phyloP scores from a whole-genome alignment of 768 basidiomycete species.

The Termitomyces sp. region DNA sequence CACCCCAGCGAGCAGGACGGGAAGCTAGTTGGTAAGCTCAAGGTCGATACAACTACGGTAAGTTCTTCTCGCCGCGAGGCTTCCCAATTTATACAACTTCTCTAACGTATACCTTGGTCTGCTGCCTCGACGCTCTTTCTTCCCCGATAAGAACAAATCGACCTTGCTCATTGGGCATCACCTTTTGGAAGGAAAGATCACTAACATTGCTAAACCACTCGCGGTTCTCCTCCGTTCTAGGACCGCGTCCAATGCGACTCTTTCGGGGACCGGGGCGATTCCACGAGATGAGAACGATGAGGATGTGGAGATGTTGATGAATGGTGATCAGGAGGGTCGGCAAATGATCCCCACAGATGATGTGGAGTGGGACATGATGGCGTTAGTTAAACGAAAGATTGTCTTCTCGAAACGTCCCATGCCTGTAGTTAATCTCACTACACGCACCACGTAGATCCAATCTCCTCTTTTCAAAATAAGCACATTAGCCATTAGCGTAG shows the following conservation, averaged over 20 bases:
- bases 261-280: slow-evolving; percentile 16
- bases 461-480: too few species aligned
- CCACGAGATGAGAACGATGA: slow-evolving; percentile 14
- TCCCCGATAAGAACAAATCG: slow-evolving; percentile 57
- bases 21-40: slow-evolving; percentile 75
- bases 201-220: slow-evolving; percentile 72
- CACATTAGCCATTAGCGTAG: neutral
- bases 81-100: neutral
- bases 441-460: neutral
- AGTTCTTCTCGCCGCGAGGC: slow-evolving; percentile 17
- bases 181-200: slow-evolving; percentile 84
- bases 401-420: slow-evolving; percentile 82
- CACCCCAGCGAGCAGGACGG: slow-evolving; percentile 54
- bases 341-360: slow-evolving; percentile 11
- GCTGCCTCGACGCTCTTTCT: neutral
- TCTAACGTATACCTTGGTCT: slow-evolving; percentile 1
- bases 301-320: slow-evolving; percentile 13
- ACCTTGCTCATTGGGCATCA: slow-evolving; percentile 86
- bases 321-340: slow-evolving; percentile 14
- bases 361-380: slow-evolving; percentile 56
- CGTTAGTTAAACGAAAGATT: slow-evolving; percentile 78
- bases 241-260: slow-evolving; percentile 3
- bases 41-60: slow-evolving; percentile 57
- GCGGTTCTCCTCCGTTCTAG: slow-evolving; percentile 63
- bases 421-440: slow-evolving; percentile 45